Base-by-base conservation (phyloP, 306 rosid genomes). In the Quercus aquifolioides region DNA sequence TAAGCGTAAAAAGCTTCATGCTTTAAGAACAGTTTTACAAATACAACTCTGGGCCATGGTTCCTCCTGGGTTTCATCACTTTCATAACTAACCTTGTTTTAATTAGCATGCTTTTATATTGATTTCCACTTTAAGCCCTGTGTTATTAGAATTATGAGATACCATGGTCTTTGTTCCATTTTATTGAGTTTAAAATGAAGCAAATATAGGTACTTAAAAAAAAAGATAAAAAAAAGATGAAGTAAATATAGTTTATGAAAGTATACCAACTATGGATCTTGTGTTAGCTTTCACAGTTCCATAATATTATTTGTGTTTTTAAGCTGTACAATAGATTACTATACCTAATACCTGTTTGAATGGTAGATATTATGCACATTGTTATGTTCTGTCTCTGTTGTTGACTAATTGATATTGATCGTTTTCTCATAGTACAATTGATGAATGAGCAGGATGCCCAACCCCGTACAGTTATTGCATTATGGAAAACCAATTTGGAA, bases 401-500 rank as follows among this genome's bases (percentile, higher is more conserved):
- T 71, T 80, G 26, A 18, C 35, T 74, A 49, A 62, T 74, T 25
- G 73, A 52, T 71, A 51, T 76, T 83, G 71, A 43, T 51, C 23
- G 41, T 75, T 8, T 69, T 78, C 76, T 52, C 54, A 33, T 54
- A 19, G 46, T 57, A 41, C n/a, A 25, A 73, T 19, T 19, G 79
- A 73, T 73, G 72, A 82, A 86, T 84, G 86, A 55, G 78, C 94
- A 95, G 99, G 98, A 93, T 0, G 94, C 98, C 19, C 87, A 30
- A 73, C 99, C 99, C 7, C 93, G 93, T 5, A 77, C 85, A 31
- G 73, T 96, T 69, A 73, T 90, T 85, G 83, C 90, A 69, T 79
- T 96, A 76, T 96, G 98, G 98, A 91, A 87, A 84, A 92, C 95
- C 79, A 85, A 90, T 79, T 87, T 96, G 86, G 94, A 90, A 54